phyloP scores from a whole-genome alignment of 768 basidiomycete genomes.

The Leccinum arenicola region DNA sequence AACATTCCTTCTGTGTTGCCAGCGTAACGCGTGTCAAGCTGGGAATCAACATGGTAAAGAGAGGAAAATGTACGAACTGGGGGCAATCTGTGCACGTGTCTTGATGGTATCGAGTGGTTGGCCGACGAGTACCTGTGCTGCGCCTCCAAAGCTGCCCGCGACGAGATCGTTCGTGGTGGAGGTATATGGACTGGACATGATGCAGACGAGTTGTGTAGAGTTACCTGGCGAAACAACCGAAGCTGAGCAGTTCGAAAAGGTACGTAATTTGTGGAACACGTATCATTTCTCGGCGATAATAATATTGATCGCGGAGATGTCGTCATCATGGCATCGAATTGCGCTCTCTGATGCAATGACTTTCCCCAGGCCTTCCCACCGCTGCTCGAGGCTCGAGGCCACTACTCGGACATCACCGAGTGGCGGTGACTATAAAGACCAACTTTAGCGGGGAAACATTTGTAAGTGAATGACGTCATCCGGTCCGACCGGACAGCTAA shows the following conservation, averaged over 20 bases:
- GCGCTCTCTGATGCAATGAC: not conserved
- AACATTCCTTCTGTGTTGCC: conserved; percentile 72
- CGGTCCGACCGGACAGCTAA: too few species aligned
- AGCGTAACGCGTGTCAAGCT: not conserved
- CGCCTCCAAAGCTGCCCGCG: conserved; percentile 90
- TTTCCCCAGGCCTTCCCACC: too few species aligned
- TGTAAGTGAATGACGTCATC: too few species aligned
- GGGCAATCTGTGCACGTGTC: conserved; percentile 84
- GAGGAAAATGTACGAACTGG: conserved; percentile 47
- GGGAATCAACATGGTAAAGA: not conserved
- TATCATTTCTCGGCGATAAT: not conserved
- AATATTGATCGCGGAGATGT: not conserved
- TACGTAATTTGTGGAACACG: not conserved
- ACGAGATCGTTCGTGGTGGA: conserved; percentile 77
- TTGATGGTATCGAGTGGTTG: conserved; percentile 89
- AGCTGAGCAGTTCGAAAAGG: not conserved
- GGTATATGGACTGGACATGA: conserved; percentile 32
- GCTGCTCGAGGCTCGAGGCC: too few species aligned
- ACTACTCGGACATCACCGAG: too few species aligned
- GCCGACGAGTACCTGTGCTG: conserved; percentile 92
- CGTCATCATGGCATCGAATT: conserved; percentile 1
- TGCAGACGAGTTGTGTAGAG: not conserved
- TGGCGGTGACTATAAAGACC: too few species aligned
- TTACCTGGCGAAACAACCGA: not conserved
- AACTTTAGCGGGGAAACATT: too few species aligned